Evolutionary conservation across 2,329 filamentous ascomycete species (phyloP), one percentile per base, ranked within the genome.

Genomic region (Zymoseptoria crescenta): DNA sequence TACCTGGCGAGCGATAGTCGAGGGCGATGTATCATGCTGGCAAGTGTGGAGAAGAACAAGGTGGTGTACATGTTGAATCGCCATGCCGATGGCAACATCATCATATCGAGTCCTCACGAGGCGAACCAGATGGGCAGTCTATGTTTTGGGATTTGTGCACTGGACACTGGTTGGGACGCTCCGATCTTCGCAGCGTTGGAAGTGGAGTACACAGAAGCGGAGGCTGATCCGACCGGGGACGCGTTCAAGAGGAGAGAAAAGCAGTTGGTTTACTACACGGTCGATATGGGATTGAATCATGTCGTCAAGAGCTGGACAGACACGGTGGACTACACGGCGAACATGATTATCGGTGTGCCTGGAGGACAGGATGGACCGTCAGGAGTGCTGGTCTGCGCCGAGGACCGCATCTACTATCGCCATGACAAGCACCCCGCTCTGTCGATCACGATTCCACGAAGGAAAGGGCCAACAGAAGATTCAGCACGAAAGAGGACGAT

Each of bases 31-130:
- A 96, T 93, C 72, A 82, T 99, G 72, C 89, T 97, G 62, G 91
- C 94, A 8, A 93, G 92, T 4, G 83, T 93, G 57, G 95, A 99
- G 78, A 99, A 99, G 83, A 99, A 97, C 79, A 99, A 99, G 79
- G 87, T 99, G 58, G 94, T 99, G 67, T 99, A 99, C 76, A 93
- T 99, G 69, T 81, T 99, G 67, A 97, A 97, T 75, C 87, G 95
- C 65, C 96, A 96, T 76, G 84, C 91, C 2, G 91, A 97, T 75
- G 92, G 92, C 19, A 90, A 96, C 74, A 84, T 99, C 68, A 95
- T 92, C 49, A 99, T 99, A 55, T 99, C 94, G 4, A 99, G 94
- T 13, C 94, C 94, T 0, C 82, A 99, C 19, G 95, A 99, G 76
- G 95, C 94, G 1, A 93, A 99, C 76, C 96, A 94, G 74, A 86